Base-by-base conservation (phyloP, 164 flowering plant genomes). In the Houttuynia cordata region DNA sequence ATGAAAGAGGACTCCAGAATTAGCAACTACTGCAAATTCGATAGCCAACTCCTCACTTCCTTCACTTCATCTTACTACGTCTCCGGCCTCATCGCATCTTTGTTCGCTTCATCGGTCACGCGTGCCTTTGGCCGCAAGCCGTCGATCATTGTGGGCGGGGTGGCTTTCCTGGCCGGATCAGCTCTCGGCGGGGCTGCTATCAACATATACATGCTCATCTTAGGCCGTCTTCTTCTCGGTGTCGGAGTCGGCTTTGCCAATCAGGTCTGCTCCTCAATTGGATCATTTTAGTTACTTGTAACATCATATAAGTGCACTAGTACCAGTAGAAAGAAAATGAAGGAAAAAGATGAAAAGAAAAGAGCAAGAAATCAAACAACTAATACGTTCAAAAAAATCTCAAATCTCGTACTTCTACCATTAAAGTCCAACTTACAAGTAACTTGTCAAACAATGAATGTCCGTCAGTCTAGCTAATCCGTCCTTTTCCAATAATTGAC, bases 161-260 rank as follows among this genome's bases (percentile, higher is more conserved):
- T 65, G 0, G 71, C 81, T 8, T 88, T 83, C 65, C 79, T 83
- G 6, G 68, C 68, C 7, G 93, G 93, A 0, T 40, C 91, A 0
- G 82, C 77, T 34, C 71, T 88, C 0, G 79, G 78, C 19, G 92
- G 75, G 8, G 79, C 80, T 17, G 91, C 91, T 13, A 10, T 60
- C 18, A 78, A 79, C 37, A 49, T 86, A 4, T 72, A 58, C 60
- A 83, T 86, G 87, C 76, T 86, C 0, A 71, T 86, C 20, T 42
- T 83, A 1, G 88, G 85, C 8, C 85, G 92, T 1, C 6, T 82
- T 22, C 61, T 86, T 67, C 92, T 88, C 19, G 96, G 93, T 3
- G 63, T 80, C 30, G 96, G 96, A 0, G 78, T 88, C 53, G 96
- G 93, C 39, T 88, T 86, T 58, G 78, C 87, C 1, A 86, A 81